Base-by-base conservation (phyloP, 1,284 basidiomycete genomes). In the Malassezia obtusa region DNA sequence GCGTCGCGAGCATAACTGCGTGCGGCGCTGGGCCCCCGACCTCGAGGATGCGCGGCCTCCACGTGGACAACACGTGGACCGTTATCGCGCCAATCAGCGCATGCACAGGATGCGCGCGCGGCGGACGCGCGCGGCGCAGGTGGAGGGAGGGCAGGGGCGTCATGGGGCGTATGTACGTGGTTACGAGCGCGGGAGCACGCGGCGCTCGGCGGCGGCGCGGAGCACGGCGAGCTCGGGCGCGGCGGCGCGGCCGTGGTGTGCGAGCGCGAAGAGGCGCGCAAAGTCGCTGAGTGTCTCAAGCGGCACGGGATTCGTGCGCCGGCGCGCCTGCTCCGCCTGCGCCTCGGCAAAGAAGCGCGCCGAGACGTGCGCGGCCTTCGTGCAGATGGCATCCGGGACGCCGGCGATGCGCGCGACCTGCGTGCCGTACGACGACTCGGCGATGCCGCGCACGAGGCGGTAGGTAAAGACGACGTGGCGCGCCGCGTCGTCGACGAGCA, bases 401-500 rank as follows among this genome's bases (percentile, higher is more conserved):
- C 71, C 71, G 2, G 71, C 71, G 4, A 73, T 59, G 2, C 63
- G 65, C 5, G 71, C 71, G 25, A 73, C 71, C 47, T 73, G 66
- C 4, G 69, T 73, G 25, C 71, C 91, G 68, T 95, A 94, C 1
- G 89, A 92, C 4, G 86, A 89, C 52, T 85, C 83, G 1, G 91
- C 91, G 35, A 85, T 83, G 44, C 71, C 71, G 21, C 58, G 55
- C n/a, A 72, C 63, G 9, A 73, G 61, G 24, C 64, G 63, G 48
- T 73, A 73, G 57, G 71, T 73, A 40, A 73, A 73, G 26, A 72
- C 43, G 33, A 73, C 71, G 40, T 72, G 61, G 30, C 63, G 62
- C 45, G 60, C 58, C 45, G 53, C 63, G 38, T 68, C 67, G 47
- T 73, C 71, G 19, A 73, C 71, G 10, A 66, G 50, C 39, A 73